Conservation (phyloP, 2,329 filamentous ascomycete species). For the Fusarium foetens region DNA sequence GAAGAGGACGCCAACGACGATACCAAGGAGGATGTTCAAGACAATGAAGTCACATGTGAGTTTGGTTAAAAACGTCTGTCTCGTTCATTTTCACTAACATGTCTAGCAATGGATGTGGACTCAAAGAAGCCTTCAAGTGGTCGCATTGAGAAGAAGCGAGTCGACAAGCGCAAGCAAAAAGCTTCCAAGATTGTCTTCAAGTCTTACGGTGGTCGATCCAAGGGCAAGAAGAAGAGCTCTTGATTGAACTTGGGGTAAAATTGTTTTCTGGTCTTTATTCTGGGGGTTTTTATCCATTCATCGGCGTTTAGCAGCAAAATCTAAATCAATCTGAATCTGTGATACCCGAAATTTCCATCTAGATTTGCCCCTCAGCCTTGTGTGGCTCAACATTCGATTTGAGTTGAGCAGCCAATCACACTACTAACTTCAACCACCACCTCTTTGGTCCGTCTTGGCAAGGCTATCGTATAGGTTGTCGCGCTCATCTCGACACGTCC, state of each 20-base stretch:
- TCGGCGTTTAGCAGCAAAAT: constrained; percentile 44
- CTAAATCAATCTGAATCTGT: constrained; percentile 42
- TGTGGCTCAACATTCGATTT: constrained; percentile 38
- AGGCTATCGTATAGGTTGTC: constrained; percentile 35
- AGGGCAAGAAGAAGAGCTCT: constrained; percentile 55
- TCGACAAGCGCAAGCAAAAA: constrained; percentile 67
- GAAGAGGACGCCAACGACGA: constrained; percentile 43
- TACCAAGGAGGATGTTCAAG: constrained; percentile 46
- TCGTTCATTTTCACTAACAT: constrained; percentile 24
- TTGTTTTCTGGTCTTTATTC: constrained; percentile 32
- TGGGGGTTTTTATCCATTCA: constrained; percentile 12
- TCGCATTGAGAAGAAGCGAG: constrained; percentile 59
- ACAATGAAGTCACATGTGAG: constrained; percentile 42
- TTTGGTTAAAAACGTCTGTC: constrained; percentile 3
- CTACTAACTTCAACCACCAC: constrained; percentile 23
- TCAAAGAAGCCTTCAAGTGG: constrained; percentile 55
- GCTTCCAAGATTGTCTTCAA: constrained; percentile 69
- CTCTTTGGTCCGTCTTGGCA: constrained; percentile 39
- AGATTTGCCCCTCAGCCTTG: constrained; percentile 37
- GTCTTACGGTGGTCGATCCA: constrained; percentile 64
- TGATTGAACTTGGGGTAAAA: neutral
- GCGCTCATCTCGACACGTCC: constrained; percentile 43
- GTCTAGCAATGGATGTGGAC: constrained; percentile 68
- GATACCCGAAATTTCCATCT: constrained; percentile 40
- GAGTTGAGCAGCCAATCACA: neutral